phyloP scores from a whole-genome alignment of 192 early-diverging fungal genomes.

The Haplosporangium gracile region DNA sequence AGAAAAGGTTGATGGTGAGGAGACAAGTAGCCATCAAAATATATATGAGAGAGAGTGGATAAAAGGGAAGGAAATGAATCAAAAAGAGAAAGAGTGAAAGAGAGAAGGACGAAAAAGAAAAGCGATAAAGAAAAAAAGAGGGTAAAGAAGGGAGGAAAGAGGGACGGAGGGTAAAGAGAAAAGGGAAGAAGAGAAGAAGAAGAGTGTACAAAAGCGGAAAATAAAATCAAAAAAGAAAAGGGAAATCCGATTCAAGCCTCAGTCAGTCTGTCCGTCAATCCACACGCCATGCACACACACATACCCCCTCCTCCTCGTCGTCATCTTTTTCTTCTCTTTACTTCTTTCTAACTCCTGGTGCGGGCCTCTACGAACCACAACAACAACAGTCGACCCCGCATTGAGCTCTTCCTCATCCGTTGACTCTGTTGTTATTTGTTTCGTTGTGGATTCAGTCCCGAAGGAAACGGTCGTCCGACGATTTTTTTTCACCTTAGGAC shows the following conservation, averaged over 20 bases:
- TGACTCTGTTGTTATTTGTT: neutral
- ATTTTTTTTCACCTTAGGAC: neutral
- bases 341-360: neutral
- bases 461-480: neutral
- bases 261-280: neutral
- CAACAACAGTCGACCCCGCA: neutral
- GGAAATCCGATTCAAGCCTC: neutral
- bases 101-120: too few relatives aligned
- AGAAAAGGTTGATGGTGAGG: neutral
- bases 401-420: neutral
- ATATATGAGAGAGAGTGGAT: neutral
- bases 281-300: neutral
- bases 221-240: neutral
- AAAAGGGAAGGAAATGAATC: too few relatives aligned
- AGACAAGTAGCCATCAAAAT: slow-evolving; percentile 1
- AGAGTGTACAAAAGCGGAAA: neutral
- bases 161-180: neutral
- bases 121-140: neutral
- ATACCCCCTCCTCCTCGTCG: neutral
- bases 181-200: neutral
- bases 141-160: neutral
- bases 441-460: neutral
- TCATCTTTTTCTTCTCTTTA: neutral
- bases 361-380: neutral
- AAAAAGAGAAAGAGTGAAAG: too few relatives aligned